Evolutionary conservation across 768 basidiomycete species (phyloP).

Genomic region (Strobilomyces echinocephalus): DNA sequence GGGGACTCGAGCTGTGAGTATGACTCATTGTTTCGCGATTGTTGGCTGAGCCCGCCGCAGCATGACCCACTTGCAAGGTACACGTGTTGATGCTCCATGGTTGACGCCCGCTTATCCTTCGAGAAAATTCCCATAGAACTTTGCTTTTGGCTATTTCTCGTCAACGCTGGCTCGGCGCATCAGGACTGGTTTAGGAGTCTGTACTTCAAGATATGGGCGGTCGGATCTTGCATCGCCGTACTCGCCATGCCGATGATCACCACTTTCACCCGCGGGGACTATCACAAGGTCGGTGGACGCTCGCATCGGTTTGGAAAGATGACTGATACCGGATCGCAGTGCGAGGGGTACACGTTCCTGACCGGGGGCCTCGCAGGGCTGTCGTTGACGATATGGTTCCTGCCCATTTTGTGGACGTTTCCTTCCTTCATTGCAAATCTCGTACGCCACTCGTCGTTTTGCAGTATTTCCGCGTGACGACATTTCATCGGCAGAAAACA

Average conservation of each 20-base stretch:
- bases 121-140: slow-evolving; percentile 46
- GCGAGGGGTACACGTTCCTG: slow-evolving; percentile 66
- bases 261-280: slow-evolving; percentile 54
- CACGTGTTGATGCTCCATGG: not conserved
- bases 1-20: slow-evolving; percentile 72
- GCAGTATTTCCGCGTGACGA: not conserved
- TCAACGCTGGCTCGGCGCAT: slow-evolving; percentile 56
- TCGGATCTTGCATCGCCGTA: slow-evolving; percentile 58
- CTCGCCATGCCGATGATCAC: slow-evolving; percentile 69
- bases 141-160: slow-evolving; percentile 84
- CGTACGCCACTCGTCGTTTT: slow-evolving; percentile 36
- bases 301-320: not conserved
- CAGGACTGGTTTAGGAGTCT: slow-evolving; percentile 73
- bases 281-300: slow-evolving; percentile 45
- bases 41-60: slow-evolving; percentile 32
- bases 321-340: slow-evolving; percentile 36
- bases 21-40: not conserved
- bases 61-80: slow-evolving; percentile 78
- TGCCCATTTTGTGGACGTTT: slow-evolving; percentile 69
- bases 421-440: slow-evolving; percentile 57
- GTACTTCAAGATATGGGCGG: slow-evolving; percentile 72
- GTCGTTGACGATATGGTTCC: slow-evolving; percentile 68
- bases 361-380: slow-evolving; percentile 66
- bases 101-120: not conserved
- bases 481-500: slow-evolving; percentile 37